Conservation (phyloP, 441 rosid species). For the Mallotus repandus region DNA sequence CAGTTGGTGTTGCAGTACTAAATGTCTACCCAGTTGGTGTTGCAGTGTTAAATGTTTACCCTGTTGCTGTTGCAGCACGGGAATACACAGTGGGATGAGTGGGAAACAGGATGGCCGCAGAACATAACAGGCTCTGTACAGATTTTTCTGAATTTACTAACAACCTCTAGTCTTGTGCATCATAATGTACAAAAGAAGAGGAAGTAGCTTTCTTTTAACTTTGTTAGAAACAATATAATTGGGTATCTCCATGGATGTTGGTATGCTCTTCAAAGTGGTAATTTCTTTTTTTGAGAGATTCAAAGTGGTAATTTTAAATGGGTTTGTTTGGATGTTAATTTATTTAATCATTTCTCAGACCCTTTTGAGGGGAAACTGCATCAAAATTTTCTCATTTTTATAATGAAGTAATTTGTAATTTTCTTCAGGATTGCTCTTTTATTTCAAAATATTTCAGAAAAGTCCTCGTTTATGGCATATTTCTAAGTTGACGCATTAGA, state of each 20-base stretch:
- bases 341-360: too few relatives aligned
- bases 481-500: too few relatives aligned
- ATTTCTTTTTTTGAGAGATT: too few relatives aligned
- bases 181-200: conserved; percentile 29
- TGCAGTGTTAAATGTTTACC: conserved; percentile 24
- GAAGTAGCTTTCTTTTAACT: conserved; percentile 21
- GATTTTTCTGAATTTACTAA: conserved; percentile 34
- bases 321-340: too few relatives aligned
- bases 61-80: conserved; percentile 32
- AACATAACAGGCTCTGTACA: conserved; percentile 27
- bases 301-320: conserved; percentile 9
- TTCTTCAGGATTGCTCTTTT: too few relatives aligned
- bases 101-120: conserved; percentile 36
- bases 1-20: conserved; percentile 11
- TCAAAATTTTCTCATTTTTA: too few relatives aligned
- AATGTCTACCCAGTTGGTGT: conserved; percentile 31
- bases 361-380: too few relatives aligned
- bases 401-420: too few relatives aligned
- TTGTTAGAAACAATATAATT: conserved; percentile 9
- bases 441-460: too few relatives aligned
- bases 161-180: conserved; percentile 25
- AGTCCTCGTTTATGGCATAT: too few relatives aligned
- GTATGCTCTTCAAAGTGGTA: conserved; percentile 22
- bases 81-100: conserved; percentile 23
- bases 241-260: conserved; percentile 23